Conservation (phyloP, 768 basidiomycete genomes). For the Hygrocybe punicea region DNA sequence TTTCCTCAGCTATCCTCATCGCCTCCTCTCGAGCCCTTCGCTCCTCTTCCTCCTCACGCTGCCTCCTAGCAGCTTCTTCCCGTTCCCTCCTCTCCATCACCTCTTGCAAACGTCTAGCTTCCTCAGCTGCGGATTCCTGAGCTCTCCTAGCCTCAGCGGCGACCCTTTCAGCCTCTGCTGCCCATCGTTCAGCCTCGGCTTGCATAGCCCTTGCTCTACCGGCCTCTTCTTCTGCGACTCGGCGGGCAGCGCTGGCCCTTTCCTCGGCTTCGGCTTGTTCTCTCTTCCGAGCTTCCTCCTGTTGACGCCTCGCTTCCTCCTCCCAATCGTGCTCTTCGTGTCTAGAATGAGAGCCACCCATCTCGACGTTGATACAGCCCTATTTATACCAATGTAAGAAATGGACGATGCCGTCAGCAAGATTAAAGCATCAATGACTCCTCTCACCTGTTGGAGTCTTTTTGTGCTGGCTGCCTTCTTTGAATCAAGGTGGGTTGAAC, state of each 20-base stretch:
- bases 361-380: neutral
- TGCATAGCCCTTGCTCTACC: neutral
- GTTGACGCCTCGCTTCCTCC: neutral
- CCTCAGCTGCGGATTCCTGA: neutral
- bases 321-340: neutral
- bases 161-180: neutral
- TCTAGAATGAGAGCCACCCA: conserved; percentile 4
- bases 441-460: too few relatives aligned
- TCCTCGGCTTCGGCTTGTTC: neutral
- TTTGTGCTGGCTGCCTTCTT: too few relatives aligned
- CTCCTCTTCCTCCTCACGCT: neutral
- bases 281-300: neutral
- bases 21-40: neutral
- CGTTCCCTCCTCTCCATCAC: neutral
- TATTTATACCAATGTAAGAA: neutral
- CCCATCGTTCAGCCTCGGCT: neutral
- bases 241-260: neutral
- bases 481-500: too few relatives aligned
- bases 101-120: neutral
- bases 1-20: conserved; percentile 2
- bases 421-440: too few relatives aligned
- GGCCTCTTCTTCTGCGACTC: neutral
- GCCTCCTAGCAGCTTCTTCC: neutral
- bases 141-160: neutral
- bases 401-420: too few relatives aligned